Percentiles rank a stretch among this genome's conserved stretches.
Conservation (phyloP, 768 basidiomycete genomes). For the Mycena amicta region DNA sequence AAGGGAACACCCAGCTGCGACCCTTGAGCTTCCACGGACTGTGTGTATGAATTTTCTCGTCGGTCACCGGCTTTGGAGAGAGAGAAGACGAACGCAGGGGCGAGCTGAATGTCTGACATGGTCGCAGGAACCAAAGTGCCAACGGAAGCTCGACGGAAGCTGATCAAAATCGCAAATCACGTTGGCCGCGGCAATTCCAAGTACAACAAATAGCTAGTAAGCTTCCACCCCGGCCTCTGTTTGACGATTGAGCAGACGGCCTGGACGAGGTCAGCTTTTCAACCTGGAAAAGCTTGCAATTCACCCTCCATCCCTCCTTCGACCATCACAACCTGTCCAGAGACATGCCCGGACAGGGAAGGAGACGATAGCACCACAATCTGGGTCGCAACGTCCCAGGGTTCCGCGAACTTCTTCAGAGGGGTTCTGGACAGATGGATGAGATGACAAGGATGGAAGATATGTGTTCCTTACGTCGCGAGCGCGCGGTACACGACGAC, state of each 20-base stretch:
- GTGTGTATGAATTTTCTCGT: neutral
- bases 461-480: conserved; percentile 58
- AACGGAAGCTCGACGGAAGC: neutral
- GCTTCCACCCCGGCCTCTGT: neutral
- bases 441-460: neutral
- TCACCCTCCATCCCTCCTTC: conserved; percentile 80
- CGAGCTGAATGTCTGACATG: conserved; percentile 8
- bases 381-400: conserved; percentile 67
- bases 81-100: conserved; percentile 11
- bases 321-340: conserved; percentile 71
- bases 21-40: conserved; percentile 37
- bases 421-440: conserved; percentile 52
- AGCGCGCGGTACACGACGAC: conserved; percentile 56
- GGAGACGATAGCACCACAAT: conserved; percentile 63
- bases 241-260: conserved; percentile 7
- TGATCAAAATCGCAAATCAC: neutral
- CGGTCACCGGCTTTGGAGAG: neutral
- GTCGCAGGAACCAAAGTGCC: too few relatives aligned
- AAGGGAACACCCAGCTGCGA: conserved; percentile 29
- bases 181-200: neutral
- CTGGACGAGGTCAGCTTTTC: conserved; percentile 28
- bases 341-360: conserved; percentile 67
- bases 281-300: conserved; percentile 12
- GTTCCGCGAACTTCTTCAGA: conserved; percentile 65
- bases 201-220: neutral